A percentile compares a stretch with the other conserved stretches of the same genome.
phyloP scores from a whole-genome alignment of 2,329 filamentous ascomycete genomes.

The Ascomycota sp. region DNA sequence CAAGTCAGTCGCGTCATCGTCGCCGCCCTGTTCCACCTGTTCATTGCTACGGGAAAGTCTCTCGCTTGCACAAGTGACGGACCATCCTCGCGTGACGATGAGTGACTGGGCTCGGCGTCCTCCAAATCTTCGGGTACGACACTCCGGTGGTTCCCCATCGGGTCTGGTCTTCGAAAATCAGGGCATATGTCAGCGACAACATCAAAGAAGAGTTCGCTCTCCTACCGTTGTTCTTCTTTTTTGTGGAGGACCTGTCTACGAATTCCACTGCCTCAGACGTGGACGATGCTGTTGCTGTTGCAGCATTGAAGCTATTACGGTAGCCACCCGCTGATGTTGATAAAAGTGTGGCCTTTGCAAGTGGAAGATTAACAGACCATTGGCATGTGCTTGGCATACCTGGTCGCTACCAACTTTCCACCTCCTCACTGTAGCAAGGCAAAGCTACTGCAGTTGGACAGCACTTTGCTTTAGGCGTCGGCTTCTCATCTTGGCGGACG shows the following conservation, averaged over 20 bases:
- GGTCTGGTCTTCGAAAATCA: constrained; percentile 11
- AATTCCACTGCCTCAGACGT: constrained; percentile 50
- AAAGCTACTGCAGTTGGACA: too few relatives aligned
- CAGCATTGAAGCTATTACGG: constrained; percentile 43
- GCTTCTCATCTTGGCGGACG: too few relatives aligned
- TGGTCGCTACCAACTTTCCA: constrained; percentile 4
- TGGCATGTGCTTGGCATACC: constrained; percentile 8
- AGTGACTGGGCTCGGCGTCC: constrained; percentile 51
- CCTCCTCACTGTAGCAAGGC: too few relatives aligned
- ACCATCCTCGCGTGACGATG: constrained; percentile 58
- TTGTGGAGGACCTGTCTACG: constrained; percentile 43
- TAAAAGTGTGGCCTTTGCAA: constrained; percentile 23
- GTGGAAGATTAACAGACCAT: constrained; percentile 7
- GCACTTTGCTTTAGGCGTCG: too few relatives aligned
- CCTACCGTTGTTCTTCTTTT: constrained; percentile 53
- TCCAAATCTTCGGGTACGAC: constrained; percentile 52
- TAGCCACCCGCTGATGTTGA: constrained; percentile 35
- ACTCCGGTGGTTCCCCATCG: constrained; percentile 56
- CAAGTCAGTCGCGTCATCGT: constrained; percentile 69
- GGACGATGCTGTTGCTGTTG: constrained; percentile 41
- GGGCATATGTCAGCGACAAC: constrained; percentile 10
- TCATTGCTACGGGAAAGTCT: constrained; percentile 5
- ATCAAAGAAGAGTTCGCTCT: constrained; percentile 11
- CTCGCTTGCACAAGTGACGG: constrained; percentile 56
- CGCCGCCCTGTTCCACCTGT: constrained; percentile 44